Conservation (phyloP, 495 filamentous ascomycete genomes). For the Xylaria sp. region DNA sequence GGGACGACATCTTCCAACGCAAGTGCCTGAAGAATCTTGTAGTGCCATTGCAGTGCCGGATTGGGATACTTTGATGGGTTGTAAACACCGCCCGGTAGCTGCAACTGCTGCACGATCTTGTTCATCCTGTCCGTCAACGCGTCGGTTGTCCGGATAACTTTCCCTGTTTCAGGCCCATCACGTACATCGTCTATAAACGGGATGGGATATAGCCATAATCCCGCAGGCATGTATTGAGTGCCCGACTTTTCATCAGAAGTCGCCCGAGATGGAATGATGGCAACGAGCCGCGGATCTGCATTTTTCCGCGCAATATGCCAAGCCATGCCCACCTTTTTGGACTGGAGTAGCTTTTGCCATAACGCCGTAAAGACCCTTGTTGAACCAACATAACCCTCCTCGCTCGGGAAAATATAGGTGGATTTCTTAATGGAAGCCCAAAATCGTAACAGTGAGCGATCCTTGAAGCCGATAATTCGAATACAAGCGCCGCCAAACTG, state of each 20-base stretch:
- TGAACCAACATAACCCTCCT: conserved; percentile 87
- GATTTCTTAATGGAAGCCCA: conserved; percentile 89
- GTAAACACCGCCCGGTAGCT: conserved; percentile 86
- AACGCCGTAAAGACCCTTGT: conserved; percentile 92
- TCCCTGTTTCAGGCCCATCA: conserved; percentile 61
- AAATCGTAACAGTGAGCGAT: conserved; percentile 71
- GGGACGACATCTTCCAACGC: conserved; percentile 93
- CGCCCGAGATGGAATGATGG: conserved; percentile 77
- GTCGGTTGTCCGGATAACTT: conserved; percentile 68
- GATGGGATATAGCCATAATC: conserved; percentile 87
- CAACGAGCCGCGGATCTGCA: conserved; percentile 76
- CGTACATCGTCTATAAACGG: conserved; percentile 94
- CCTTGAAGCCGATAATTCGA: conserved; percentile 94
- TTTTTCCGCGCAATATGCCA: conserved; percentile 91
- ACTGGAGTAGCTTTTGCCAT: conserved; percentile 81
- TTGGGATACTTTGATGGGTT: conserved; percentile 91
- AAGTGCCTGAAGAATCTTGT: conserved; percentile 89
- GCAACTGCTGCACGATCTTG: conserved; percentile 79
- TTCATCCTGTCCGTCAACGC: conserved; percentile 81
- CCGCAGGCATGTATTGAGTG: conserved; percentile 76
- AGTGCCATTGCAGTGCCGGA: conserved; percentile 96
- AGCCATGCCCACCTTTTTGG: conserved; percentile 79
- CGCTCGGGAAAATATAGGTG: conserved; percentile 93
- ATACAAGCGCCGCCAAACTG: conserved; percentile 80
- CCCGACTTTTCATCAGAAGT: conserved; percentile 65